Base-by-base conservation (phyloP, 2,329 filamentous ascomycete species). In the Calonectria honghensis region DNA sequence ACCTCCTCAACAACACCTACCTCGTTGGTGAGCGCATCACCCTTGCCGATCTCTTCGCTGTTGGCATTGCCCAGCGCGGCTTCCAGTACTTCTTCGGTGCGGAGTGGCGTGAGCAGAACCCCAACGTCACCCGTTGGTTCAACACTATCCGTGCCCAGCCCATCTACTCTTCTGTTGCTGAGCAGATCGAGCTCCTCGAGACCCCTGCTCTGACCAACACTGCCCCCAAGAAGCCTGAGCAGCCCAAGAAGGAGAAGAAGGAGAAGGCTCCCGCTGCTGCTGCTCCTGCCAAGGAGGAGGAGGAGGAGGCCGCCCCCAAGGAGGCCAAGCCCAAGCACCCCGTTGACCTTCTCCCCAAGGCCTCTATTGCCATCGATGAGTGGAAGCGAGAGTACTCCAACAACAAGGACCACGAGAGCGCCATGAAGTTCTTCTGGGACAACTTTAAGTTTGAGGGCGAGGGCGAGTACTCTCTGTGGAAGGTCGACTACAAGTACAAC, bases 321-420 rank as follows among this genome's bases (percentile, higher is more conserved):
- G 91, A 92, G 77, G 94, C 95, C 84, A 98, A 98, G 93, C 88
- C 96, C 85, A 99, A 98, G 94, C 97, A 99, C 91, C 96, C 97
- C 81, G 91, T 98, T 79, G 96, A 98, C 87, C 87, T 92, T 80
- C 94, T 98, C 71, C 92, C 93, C 83, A 94, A 93, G 85, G 89
- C 97, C 76, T 93, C 93, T 73, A 91, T 98, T 84, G 90, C 94
- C 81, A 91, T 99, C 73, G 97, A 99, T 85, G 97, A 99, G 89
- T 98, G 94, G 95, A 99, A 99, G 94, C 96, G 97, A 85, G 93
- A 95, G 87, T 99, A 98, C 93, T 99, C 97, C 84, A 99, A 99
- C 93, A 92, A 94, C 86, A 95, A 98, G 78, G 96, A 95, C 81
- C 90, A 93, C 78, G 54, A 78, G 20, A 93, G 90, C 78, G 95